phyloP scores from a whole-genome alignment of 2,329 filamentous ascomycete species.

The Colletotrichum tabaci region DNA sequence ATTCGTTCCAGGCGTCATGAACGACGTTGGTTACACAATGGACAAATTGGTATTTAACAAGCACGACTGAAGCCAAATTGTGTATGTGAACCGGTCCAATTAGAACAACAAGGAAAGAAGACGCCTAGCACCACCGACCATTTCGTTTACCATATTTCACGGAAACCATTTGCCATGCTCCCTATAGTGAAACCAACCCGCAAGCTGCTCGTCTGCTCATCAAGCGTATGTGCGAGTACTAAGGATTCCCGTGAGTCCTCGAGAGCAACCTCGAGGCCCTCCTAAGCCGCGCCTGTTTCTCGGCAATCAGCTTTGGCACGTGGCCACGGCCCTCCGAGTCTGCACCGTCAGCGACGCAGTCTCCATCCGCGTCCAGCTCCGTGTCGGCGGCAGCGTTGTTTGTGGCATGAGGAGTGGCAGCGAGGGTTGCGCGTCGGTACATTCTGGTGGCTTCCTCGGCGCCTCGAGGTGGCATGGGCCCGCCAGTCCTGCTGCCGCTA shows the following conservation, averaged over 20 bases:
- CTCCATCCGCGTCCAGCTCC: slow-evolving; percentile 28
- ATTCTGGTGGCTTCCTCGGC: slow-evolving; percentile 37
- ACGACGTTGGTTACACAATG: background rate
- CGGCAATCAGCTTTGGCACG: slow-evolving; percentile 48
- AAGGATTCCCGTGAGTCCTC: slow-evolving; percentile 15
- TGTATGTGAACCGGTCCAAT: slow-evolving; percentile 1
- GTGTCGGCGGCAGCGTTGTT: slow-evolving; percentile 41
- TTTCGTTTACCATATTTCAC: slow-evolving; percentile 11
- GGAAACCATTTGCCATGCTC: background rate
- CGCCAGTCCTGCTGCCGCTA: slow-evolving; percentile 31
- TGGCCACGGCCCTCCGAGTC: slow-evolving; percentile 41
- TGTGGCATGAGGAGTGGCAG: slow-evolving; percentile 1
- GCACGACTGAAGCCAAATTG: background rate
- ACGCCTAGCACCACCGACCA: slow-evolving; percentile 17
- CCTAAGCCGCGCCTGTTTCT: slow-evolving; percentile 57
- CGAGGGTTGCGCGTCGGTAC: slow-evolving; percentile 36
- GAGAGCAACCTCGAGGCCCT: slow-evolving; percentile 57
- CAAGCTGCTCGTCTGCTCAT: background rate
- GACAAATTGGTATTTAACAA: slow-evolving; percentile 27
- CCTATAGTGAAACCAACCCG: background rate
- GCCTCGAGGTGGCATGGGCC: slow-evolving; percentile 33
- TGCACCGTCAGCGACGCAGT: slow-evolving; percentile 44
- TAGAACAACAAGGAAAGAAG: background rate
- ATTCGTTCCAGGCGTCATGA: background rate
- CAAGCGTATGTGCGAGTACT: background rate